Percentiles rank a stretch among this genome's conserved stretches.
These are phyloP conservation scores for Vitis labrusca DNA, from an alignment of 164 flowering plant species.

Conservation along the genomic window DNA sequence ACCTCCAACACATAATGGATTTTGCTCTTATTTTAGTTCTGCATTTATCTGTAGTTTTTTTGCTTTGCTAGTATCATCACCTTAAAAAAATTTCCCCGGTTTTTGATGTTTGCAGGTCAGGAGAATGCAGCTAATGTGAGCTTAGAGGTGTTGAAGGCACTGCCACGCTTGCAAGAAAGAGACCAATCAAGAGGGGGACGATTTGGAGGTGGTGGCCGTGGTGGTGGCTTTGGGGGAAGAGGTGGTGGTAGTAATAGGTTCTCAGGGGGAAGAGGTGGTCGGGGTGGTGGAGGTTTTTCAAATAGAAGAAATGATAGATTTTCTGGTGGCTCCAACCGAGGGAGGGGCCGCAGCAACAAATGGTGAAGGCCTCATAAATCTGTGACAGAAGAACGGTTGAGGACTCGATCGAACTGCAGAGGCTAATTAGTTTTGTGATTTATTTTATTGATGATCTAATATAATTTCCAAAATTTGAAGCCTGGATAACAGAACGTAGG, in stretches of 20 bases:
- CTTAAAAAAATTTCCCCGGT: not conserved
- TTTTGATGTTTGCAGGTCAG: conserved; percentile 44
- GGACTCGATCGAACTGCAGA: too few relatives aligned
- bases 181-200: conserved; percentile 51
- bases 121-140: conserved; percentile 73
- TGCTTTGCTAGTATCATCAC: not conserved
- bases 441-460: too few relatives aligned
- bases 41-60: not conserved
- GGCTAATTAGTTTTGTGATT: too few relatives aligned
- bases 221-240: conserved; percentile 18
- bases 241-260: conserved; percentile 22
- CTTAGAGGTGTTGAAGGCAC: conserved; percentile 53
- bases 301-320: conserved; percentile 32
- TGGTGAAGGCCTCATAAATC: conserved; percentile 1
- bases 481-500: too few relatives aligned
- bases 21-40: too few relatives aligned
- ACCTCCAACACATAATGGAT: too few relatives aligned
- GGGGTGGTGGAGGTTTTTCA: conserved; percentile 32
- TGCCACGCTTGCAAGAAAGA: conserved; percentile 71
- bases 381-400: too few relatives aligned
- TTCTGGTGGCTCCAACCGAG: conserved; percentile 29
- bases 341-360: conserved; percentile 17
- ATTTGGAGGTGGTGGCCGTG: conserved; percentile 55
- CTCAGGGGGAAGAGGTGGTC: conserved; percentile 27
- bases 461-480: too few relatives aligned